A percentile compares a stretch with the other conserved stretches of the same genome.
phyloP scores from a whole-genome alignment of 2,329 filamentous ascomycete genomes.

The Tolypocladium nubicola region DNA sequence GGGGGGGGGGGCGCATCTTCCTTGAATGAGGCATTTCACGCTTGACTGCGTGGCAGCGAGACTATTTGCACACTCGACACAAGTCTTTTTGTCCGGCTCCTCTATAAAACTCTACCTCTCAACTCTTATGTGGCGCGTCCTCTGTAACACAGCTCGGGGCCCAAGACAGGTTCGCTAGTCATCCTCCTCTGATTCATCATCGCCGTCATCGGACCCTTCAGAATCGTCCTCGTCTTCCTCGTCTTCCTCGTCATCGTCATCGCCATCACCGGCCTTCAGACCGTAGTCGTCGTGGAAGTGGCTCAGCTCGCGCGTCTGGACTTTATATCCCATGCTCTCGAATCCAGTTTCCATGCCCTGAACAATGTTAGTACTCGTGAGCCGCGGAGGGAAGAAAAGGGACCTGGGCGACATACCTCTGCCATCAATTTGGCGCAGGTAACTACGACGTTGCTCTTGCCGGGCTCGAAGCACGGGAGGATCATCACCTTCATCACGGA shows the following conservation, averaged over 20 bases:
- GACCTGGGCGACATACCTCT: conserved; percentile 49
- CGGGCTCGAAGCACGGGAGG: conserved; percentile 68
- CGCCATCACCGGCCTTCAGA: conserved; percentile 55
- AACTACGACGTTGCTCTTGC: conserved; percentile 73
- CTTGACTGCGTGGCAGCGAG: background rate
- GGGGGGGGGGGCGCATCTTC: no score
- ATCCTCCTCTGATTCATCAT: background rate
- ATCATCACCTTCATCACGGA: conserved; percentile 64
- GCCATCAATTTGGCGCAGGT: conserved; percentile 80
- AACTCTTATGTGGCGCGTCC: background rate
- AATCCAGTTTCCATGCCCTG: conserved; percentile 70
- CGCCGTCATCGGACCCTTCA: background rate
- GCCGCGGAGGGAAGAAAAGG: background rate
- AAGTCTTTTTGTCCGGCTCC: background rate
- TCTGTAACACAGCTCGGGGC: background rate
- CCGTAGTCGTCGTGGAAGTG: conserved; percentile 90
- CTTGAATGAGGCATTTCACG: no score
- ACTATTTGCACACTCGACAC: background rate
- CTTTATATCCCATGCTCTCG: conserved; percentile 65
- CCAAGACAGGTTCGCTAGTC: background rate
- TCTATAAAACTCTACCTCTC: background rate
- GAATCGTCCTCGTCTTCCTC: conserved; percentile 18
- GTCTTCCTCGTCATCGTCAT: conserved; percentile 40
- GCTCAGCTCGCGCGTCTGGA: conserved; percentile 60
- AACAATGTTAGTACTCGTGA: conserved; percentile 5